Evolutionary conservation across 805 yeast species (phyloP), one percentile per base, ranked within the genome.

Genomic region (Wickerhamiella kazuoi): DNA sequence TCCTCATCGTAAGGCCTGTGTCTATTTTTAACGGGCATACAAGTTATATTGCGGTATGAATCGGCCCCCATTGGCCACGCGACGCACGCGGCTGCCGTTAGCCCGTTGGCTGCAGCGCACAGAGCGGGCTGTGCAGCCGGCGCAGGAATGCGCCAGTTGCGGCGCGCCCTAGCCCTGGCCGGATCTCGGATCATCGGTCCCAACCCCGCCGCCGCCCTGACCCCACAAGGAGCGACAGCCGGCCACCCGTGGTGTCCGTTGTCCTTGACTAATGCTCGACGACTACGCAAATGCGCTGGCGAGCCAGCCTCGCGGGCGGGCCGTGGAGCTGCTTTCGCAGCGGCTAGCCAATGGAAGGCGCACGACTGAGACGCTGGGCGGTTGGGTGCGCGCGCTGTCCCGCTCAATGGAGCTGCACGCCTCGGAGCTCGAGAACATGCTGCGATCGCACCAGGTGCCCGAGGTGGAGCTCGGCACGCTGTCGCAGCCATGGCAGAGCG

Each of bases 281-380:
- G 43, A 40, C 37, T 50, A 50, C 46, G 37, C 50, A 19, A 44
- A 40, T 17, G 53, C 54, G 28, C 39, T 50, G 30, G 18, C 40
- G 30, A 30, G 38, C 14, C 42, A 45, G 40, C 24, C 65, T 30
- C 81, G 83, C 13, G 60, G 62, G 21, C 75, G 69, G 47, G 74
- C 80, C 17, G 67, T 73, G 44, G 79, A 72, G 49, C 63, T 71
- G 24, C 62, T 78, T 21, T 61, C 73, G 37, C 65, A 74, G 38
- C 68, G 84, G 44, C 61, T 72, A 30, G 59, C 66, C 26, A 71
- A 69, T 47, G 72, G 75, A 35, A 68, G 69, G 48, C 50, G 64
- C 34, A 59, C 74, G 37, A 77, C 77, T 50, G 69, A 68, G 41
- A 75, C 71, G 37, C 64, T 80, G 45, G 73, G 79, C 30, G 65